Evolutionary conservation across 768 basidiomycete species (phyloP).

Genomic region (Lactifluus hygrophoroides): DNA sequence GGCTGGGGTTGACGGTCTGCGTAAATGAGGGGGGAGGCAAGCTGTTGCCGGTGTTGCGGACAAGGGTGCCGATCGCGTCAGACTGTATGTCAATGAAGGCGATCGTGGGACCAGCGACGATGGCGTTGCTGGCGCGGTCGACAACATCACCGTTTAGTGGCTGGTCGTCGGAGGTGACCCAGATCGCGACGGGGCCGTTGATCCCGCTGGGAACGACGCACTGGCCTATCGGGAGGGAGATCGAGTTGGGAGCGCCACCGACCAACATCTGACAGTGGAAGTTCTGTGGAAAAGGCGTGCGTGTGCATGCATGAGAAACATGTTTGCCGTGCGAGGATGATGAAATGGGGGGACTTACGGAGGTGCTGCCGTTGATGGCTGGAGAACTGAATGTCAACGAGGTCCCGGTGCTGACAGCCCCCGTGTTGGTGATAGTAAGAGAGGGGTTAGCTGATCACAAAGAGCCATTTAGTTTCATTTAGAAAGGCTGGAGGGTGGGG

Average conservation of each 20-base stretch:
- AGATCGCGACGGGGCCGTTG: conserved; percentile 70
- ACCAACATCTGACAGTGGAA: conserved; percentile 71
- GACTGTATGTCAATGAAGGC: conserved; percentile 55
- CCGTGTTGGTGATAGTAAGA: conserved; percentile 56
- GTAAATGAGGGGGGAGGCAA: background rate
- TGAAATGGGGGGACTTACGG: conserved; percentile 28
- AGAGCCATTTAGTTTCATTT: background rate
- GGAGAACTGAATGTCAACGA: conserved; percentile 49
- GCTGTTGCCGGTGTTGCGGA: conserved; percentile 25
- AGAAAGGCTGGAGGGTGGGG: too few relatives aligned
- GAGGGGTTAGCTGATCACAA: conserved; percentile 42
- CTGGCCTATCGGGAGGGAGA: conserved; percentile 47
- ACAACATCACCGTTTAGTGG: conserved; percentile 55
- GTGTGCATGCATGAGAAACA: background rate
- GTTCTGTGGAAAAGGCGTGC: conserved; percentile 28
- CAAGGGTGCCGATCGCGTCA: conserved; percentile 43
- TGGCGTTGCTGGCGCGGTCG: conserved; percentile 42
- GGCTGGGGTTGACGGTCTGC: conserved; percentile 18
- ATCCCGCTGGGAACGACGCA: conserved; percentile 60
- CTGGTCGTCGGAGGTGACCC: conserved; percentile 52
- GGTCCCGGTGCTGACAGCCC: conserved; percentile 48
- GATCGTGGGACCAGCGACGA: conserved; percentile 66
- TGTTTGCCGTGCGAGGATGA: background rate
- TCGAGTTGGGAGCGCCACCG: conserved; percentile 47
- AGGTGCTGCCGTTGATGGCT: conserved; percentile 44